A percentile compares a stretch with the other conserved stretches of the same genome.
Evolutionary conservation across 2,329 filamentous ascomycete genomes (phyloP).

Genomic region (Macroventuria anomochaeta): DNA sequence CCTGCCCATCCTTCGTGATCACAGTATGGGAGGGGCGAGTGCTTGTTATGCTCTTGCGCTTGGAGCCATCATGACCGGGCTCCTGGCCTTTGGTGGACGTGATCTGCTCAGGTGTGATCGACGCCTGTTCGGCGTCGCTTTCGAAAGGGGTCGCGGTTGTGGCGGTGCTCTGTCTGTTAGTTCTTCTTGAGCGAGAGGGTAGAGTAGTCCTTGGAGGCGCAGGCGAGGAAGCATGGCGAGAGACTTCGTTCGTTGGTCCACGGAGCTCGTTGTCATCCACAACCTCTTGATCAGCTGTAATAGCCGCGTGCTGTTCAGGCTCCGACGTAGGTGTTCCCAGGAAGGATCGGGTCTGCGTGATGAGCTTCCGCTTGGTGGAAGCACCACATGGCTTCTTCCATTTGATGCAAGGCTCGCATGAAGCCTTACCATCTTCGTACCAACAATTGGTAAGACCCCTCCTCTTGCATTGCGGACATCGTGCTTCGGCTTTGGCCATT

Average conservation of each 20-base stretch:
- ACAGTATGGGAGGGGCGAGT: not conserved
- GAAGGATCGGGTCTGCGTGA: not conserved
- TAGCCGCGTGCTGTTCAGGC: not conserved
- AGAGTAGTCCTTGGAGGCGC: no score
- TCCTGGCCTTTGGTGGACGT: no score
- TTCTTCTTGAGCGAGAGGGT: not conserved
- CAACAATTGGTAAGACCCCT: conserved; percentile 22
- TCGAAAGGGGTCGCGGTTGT: not conserved
- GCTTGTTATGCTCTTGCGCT: not conserved
- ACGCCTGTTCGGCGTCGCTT: not conserved
- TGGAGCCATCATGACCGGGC: not conserved
- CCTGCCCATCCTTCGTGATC: no score
- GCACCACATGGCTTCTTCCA: conserved; percentile 6
- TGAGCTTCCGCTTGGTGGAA: not conserved
- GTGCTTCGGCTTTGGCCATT: conserved; percentile 14
- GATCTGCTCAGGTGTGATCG: not conserved
- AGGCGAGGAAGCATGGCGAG: not conserved
- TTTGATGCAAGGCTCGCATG: conserved; percentile 19
- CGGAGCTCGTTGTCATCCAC: not conserved
- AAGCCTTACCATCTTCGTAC: conserved; percentile 5
- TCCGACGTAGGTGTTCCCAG: not conserved
- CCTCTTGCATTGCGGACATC: conserved; percentile 22
- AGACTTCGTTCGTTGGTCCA: not conserved
- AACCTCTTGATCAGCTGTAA: not conserved
- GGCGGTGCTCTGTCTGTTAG: not conserved